A percentile compares a stretch with the other conserved stretches of the same genome.
Conservation (phyloP, 2,329 filamentous ascomycete species). For the Diplodia seriata region DNA sequence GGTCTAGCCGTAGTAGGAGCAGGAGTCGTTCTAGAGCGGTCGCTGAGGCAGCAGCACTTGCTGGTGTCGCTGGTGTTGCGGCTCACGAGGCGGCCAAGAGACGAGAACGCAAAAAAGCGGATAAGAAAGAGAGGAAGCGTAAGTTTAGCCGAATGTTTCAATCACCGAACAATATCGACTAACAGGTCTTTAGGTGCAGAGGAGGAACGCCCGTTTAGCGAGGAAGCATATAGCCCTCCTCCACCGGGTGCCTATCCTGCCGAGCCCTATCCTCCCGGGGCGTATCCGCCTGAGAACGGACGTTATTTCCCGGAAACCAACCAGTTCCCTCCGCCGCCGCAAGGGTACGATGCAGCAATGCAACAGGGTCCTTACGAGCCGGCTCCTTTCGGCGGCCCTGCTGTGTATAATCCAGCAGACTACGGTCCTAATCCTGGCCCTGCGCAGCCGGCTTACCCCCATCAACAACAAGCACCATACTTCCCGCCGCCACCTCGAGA, state of each 20-base stretch:
- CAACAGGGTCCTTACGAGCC: constrained; percentile 39
- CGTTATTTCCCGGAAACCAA: constrained; percentile 55
- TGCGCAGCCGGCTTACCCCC: constrained; percentile 11
- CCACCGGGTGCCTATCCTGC: constrained; percentile 20
- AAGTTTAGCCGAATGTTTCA: constrained; percentile 43
- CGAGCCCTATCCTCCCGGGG: constrained; percentile 23
- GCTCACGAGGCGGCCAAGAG: constrained; percentile 64
- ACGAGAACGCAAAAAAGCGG: constrained; percentile 63
- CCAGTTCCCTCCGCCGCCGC: constrained; percentile 58
- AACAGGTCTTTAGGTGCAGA: constrained; percentile 34
- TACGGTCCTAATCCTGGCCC: constrained; percentile 46
- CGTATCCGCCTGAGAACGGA: constrained; percentile 36
- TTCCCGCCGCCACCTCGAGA: constrained; percentile 42
- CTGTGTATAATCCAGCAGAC: constrained; percentile 54
- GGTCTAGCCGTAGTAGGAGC: constrained; percentile 51
- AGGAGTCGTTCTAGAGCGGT: constrained; percentile 59
- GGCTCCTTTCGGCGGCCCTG: constrained; percentile 42
- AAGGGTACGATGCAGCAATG: constrained; percentile 39
- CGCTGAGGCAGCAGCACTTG: constrained; percentile 63
- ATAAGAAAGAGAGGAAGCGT: constrained; percentile 60
- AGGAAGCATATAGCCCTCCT: constrained; percentile 21
- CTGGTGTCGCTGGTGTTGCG: constrained; percentile 63
- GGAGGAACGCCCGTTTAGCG: constrained; percentile 34
- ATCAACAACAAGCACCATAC: constrained; percentile 38
- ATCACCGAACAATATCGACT: constrained; percentile 14